Base-by-base conservation (phyloP, 1,139 yeast genomes). In the Wickerhamomyces sp. region DNA sequence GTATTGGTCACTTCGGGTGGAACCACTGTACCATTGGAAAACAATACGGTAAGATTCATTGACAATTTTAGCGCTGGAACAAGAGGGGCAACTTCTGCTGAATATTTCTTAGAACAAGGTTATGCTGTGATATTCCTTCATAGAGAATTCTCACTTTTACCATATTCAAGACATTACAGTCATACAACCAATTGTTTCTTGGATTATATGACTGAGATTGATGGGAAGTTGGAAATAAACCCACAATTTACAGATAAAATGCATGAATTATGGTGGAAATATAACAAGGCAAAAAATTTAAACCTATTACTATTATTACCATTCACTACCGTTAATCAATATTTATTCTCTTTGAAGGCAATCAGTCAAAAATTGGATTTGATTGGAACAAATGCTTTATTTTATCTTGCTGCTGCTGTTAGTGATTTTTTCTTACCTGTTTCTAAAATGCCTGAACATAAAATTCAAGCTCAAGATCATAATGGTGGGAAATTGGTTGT, bases 21-120 rank as follows among this genome's bases (percentile, higher is more conserved):
- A 33, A 93, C 99, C 1, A 91, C 98, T 0, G 99, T 94, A 0
- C 99, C 99, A 0, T 71, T 93, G 54, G 99, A 93, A 59, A 90
- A 90, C 66, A 93, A 94, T 60, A 94, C 99, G 0, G 99, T 93
- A 14, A 68, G 99, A 47, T 93, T 93, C 66, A 90, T 93, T 60
- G 99, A 93, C 65, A 93, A 93, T 62, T 94, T 94, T 64, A 84
- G 95, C 56, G 98, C 98, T 29, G 99, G 99, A 27, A 93, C 98
- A 1, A 78, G 99, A 65, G 99, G 99, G 45, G 95, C 99, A 10
- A 84, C 96, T 0, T 84, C 95, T 35, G 96, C 98, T 6, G 99
- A 93, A 64, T 84, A 88, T 62, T 88, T 93, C 56, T 69, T 94
- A 46, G 87, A 84, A 50, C 72, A 79, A 47, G 96, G 89, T 1